Percentiles rank a stretch among this genome's conserved stretches.
Evolutionary conservation across 345 rosid species (phyloP).

Genomic region (Theobroma cacao): DNA sequence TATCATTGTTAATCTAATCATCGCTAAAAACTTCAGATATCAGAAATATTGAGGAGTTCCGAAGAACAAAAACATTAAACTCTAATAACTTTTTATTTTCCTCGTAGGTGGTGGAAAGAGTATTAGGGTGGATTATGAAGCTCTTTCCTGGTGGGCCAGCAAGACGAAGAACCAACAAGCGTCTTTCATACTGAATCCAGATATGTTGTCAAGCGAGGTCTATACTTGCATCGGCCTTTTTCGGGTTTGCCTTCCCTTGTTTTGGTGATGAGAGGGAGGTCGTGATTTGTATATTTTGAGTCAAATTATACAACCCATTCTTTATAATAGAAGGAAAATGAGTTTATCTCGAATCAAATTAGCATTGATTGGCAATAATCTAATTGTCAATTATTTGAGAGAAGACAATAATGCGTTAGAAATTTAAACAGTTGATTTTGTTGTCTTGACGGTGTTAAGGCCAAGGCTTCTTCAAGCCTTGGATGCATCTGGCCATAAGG

Average conservation of each 20-base stretch:
- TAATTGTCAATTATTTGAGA: slow-evolving; percentile 19
- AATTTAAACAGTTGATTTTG: background rate
- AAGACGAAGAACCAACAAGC: slow-evolving; percentile 83
- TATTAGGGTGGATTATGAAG: slow-evolving; percentile 98
- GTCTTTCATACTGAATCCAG: slow-evolving; percentile 39
- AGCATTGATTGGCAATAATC: slow-evolving; percentile 17
- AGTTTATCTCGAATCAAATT: slow-evolving; percentile 7
- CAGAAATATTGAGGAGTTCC: background rate
- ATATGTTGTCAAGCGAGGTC: slow-evolving; percentile 15
- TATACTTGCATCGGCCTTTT: background rate
- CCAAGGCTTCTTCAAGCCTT: background rate
- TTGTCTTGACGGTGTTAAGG: background rate
- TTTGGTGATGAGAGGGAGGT: slow-evolving; percentile 26
- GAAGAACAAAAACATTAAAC: background rate
- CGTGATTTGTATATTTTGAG: slow-evolving; percentile 41
- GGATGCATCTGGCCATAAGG: background rate
- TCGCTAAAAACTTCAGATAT: background rate
- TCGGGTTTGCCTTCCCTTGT: slow-evolving; percentile 9
- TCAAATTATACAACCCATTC: slow-evolving; percentile 32
- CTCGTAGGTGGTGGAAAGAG: slow-evolving; percentile 91
- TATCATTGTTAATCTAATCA: background rate
- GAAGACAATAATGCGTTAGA: slow-evolving; percentile 21
- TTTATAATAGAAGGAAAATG: slow-evolving; percentile 25
- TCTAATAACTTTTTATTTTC: background rate
- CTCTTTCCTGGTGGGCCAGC: slow-evolving; percentile 95